phyloP scores from a whole-genome alignment of 768 basidiomycete species.

The Phanerochaete sordida region DNA sequence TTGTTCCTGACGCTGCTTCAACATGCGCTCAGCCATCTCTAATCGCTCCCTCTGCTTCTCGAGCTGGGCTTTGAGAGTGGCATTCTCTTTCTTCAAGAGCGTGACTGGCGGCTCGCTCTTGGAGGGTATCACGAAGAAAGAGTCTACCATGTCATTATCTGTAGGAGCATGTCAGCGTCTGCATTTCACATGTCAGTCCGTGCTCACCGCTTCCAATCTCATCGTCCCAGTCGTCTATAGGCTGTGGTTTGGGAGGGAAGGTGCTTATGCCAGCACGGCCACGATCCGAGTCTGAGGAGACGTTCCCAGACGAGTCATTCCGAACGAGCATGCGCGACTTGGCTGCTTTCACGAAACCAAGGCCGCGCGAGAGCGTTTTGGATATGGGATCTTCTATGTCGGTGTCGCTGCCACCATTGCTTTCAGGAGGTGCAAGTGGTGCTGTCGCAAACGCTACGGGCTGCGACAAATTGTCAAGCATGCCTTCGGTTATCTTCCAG shows the following conservation, averaged over 20 bases:
- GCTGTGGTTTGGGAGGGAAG: constrained; percentile 26
- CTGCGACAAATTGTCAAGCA: constrained; percentile 83
- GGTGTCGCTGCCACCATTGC: constrained; percentile 55
- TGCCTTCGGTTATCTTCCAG: constrained; percentile 84
- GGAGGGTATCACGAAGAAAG: constrained; percentile 72
- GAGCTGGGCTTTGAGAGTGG: constrained; percentile 55
- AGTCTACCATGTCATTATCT: constrained; percentile 67
- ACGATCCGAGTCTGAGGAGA: constrained; percentile 16
- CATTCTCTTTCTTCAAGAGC: constrained; percentile 65
- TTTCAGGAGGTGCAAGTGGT: constrained; percentile 56
- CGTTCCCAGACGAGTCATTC: constrained; percentile 21
- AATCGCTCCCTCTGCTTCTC: constrained; percentile 55
- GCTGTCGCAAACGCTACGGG: constrained; percentile 80
- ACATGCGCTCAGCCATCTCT: constrained; percentile 54
- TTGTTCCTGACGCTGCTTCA: constrained; percentile 74
- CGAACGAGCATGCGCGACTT: constrained; percentile 26
- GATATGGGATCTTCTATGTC: constrained; percentile 65
- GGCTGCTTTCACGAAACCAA: constrained; percentile 28
- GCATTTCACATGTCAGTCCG: neutral
- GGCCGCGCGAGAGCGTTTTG: constrained; percentile 48
- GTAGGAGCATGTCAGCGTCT: neutral
- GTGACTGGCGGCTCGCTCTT: constrained; percentile 48
- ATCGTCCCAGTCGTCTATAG: constrained; percentile 52
- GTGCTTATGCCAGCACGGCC: constrained; percentile 17
- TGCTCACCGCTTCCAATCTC: constrained; percentile 56